phyloP scores from a whole-genome alignment of 73 alveolate genomes.

The Paramecium biaurelia region DNA sequence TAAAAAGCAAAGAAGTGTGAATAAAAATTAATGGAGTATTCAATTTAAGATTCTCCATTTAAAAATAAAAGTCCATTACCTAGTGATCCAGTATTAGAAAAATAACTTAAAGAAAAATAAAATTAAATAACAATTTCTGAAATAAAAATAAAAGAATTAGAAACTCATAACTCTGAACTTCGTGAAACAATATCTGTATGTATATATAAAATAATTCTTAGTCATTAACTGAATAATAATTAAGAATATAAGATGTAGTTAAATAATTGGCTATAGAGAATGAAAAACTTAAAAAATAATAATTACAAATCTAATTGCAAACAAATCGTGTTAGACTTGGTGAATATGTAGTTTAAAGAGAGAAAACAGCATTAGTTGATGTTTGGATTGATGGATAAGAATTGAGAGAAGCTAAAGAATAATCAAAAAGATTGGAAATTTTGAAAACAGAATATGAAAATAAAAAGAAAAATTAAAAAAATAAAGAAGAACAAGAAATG shows the following conservation, averaged over 20 bases:
- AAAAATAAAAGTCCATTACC: neutral
- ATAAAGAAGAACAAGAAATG: neutral
- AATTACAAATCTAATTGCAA: neutral
- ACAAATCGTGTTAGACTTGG: neutral
- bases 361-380: neutral
- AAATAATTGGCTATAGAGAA: constrained; percentile 26
- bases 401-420: neutral
- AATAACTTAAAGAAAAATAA: neutral
- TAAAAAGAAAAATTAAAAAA: neutral
- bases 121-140: neutral
- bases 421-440: neutral
- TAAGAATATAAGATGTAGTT: neutral
- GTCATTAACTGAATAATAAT: neutral
- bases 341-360: neutral
- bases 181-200: neutral
- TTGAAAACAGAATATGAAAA: neutral
- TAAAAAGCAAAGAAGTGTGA: neutral
- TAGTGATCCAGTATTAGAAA: neutral
- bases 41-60: constrained; percentile 16
- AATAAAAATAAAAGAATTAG: constrained; percentile 2
- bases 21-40: neutral
- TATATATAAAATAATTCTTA: neutral
- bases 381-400: constrained; percentile 43
- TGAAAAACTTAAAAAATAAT: neutral
- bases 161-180: neutral